phyloP scores from a whole-genome alignment of 2,329 filamentous ascomycete species.

The Fusarium coffeatum region DNA sequence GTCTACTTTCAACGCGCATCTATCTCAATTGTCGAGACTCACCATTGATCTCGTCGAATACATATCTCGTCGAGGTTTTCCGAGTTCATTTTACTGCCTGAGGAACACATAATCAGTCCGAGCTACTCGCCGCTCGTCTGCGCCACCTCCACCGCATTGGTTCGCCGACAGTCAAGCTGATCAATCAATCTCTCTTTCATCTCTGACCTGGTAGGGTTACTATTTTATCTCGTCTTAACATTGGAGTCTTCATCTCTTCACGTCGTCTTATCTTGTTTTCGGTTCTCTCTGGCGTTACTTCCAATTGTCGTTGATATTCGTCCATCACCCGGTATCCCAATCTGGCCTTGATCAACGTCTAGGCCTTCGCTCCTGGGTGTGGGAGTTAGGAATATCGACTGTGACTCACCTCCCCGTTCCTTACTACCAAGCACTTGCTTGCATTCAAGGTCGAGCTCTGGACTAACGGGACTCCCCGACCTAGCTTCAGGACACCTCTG shows the following conservation, averaged over 20 bases:
- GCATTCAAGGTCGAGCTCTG: constrained; percentile 43
- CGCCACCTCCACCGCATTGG: constrained; percentile 31
- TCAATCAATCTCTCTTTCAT: constrained; percentile 27
- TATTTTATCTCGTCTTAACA: constrained; percentile 35
- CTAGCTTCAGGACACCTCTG: constrained; percentile 51
- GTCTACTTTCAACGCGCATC: constrained; percentile 25
- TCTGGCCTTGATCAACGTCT: constrained; percentile 41
- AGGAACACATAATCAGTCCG: constrained; percentile 35
- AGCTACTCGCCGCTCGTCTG: constrained; percentile 19
- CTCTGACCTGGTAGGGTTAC: constrained; percentile 42
- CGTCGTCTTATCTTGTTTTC: constrained; percentile 17
- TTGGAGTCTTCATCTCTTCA: constrained; percentile 18
- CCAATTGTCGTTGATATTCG: constrained; percentile 29
- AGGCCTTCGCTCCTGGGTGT: constrained; percentile 40
- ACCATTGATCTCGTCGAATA: constrained; percentile 21
- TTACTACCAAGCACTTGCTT: constrained; percentile 41
- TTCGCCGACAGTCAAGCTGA: constrained; percentile 30
- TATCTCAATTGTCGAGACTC: constrained; percentile 27
- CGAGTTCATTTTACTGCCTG: constrained; percentile 19
- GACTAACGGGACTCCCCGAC: constrained; percentile 48
- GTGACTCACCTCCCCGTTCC: constrained; percentile 51
- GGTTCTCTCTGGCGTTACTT: constrained; percentile 20
- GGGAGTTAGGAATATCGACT: constrained; percentile 47
- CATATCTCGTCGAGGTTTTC: constrained; percentile 4
- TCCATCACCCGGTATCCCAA: constrained; percentile 36